Evolutionary conservation across 768 basidiomycete species (phyloP).

Genomic region (Infundibulicybe gibba): DNA sequence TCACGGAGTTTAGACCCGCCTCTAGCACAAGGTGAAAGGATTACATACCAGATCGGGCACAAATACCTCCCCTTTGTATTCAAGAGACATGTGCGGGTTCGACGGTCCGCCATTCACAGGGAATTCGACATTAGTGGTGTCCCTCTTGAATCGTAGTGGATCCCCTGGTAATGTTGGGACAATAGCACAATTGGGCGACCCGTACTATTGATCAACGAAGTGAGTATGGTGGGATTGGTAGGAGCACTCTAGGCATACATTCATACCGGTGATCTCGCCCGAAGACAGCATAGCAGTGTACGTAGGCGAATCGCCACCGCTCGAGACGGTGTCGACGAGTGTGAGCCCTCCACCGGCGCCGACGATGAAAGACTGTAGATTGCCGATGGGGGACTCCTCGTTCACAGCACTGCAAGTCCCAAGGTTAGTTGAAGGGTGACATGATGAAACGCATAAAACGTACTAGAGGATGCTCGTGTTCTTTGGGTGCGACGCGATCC

Average conservation of each 20-base stretch:
- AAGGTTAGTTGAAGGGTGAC: neutral
- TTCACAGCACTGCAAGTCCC: slow-evolving; percentile 43
- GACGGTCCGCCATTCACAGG: slow-evolving; percentile 41
- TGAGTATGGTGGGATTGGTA: neutral
- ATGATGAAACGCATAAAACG: slow-evolving; percentile 14
- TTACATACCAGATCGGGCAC: slow-evolving; percentile 59
- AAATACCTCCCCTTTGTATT: slow-evolving; percentile 53
- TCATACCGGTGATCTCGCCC: slow-evolving; percentile 54
- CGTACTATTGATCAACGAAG: slow-evolving; percentile 20
- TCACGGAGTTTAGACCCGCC: neutral
- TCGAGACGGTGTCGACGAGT: slow-evolving; percentile 38
- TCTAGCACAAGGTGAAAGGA: neutral
- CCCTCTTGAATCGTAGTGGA: slow-evolving; percentile 26
- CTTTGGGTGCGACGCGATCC: slow-evolving; percentile 51
- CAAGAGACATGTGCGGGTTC: slow-evolving; percentile 65
- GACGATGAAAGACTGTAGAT: slow-evolving; percentile 52
- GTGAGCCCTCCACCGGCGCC: slow-evolving; percentile 32
- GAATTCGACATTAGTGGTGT: slow-evolving; percentile 43
- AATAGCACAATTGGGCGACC: slow-evolving; percentile 29
- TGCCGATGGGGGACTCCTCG: slow-evolving; percentile 37
- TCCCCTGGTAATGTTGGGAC: slow-evolving; percentile 35
- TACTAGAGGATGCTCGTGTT: slow-evolving; percentile 60
- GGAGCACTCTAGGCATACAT: slow-evolving; percentile 27
- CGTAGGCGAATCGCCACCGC: slow-evolving; percentile 46
- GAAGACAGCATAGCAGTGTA: slow-evolving; percentile 47